A percentile compares a stretch with the other conserved stretches of the same genome.
Conservation (phyloP, 1,284 basidiomycete genomes). For the Ustilago lituana region DNA sequence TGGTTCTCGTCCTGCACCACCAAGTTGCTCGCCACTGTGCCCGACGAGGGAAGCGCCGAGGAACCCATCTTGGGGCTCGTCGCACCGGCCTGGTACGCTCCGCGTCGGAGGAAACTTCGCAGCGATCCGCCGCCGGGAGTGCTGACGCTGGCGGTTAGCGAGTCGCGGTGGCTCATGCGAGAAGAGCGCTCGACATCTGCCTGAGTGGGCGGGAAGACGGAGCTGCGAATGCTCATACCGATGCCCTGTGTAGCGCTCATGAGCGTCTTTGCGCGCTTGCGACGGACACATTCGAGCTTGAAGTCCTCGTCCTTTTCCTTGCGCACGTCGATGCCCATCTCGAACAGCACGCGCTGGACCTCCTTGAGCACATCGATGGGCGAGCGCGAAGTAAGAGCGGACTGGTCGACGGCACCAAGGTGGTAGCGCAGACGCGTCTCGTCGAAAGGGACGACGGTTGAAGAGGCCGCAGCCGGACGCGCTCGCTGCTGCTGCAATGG, state of each 20-base stretch:
- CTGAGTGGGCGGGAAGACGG: slow-evolving; percentile 60
- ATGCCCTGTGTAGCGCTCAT: slow-evolving; percentile 57
- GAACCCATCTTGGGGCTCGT: slow-evolving; percentile 20
- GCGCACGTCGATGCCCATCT: slow-evolving; percentile 90
- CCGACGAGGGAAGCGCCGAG: slow-evolving; percentile 9
- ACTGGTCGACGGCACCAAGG: slow-evolving; percentile 90
- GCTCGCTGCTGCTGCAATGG: slow-evolving; percentile 23
- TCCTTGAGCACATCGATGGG: slow-evolving; percentile 89
- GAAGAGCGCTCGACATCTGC: slow-evolving; percentile 58
- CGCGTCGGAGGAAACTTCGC: slow-evolving; percentile 56
- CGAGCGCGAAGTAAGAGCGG: slow-evolving; percentile 83
- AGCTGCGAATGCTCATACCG: slow-evolving; percentile 59
- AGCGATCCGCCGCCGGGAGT: slow-evolving; percentile 37
- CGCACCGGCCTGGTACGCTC: slow-evolving; percentile 34
- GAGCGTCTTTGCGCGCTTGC: slow-evolving; percentile 59
- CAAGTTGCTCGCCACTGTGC: slow-evolving; percentile 19
- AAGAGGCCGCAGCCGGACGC: not conserved
- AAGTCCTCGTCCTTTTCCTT: slow-evolving; percentile 80
- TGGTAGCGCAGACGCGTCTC: slow-evolving; percentile 80
- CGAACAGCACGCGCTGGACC: slow-evolving; percentile 79
- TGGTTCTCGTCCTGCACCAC: slow-evolving; percentile 36
- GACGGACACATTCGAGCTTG: slow-evolving; percentile 64
- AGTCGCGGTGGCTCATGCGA: slow-evolving; percentile 34
- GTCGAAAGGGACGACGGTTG: slow-evolving; percentile 58
- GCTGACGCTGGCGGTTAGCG: slow-evolving; percentile 34